Percentiles rank a stretch among this genome's conserved stretches.
These are phyloP conservation scores for Rosa lucieae DNA, from an alignment of 306 rosid species.

Conservation along the genomic window DNA sequence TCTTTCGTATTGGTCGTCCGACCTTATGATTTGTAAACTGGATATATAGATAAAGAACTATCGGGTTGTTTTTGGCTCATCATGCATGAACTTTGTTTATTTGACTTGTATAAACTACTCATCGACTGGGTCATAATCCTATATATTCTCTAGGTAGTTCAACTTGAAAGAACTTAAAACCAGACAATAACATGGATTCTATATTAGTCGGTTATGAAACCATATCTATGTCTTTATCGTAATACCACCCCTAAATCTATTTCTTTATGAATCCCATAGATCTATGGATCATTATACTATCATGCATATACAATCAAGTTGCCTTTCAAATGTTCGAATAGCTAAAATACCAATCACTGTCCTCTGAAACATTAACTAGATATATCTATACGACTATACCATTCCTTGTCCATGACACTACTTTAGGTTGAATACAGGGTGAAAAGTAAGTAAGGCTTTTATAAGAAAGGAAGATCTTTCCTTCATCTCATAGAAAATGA, in stretches of 20 bases:
- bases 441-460: background rate
- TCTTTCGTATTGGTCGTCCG: background rate
- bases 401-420: background rate
- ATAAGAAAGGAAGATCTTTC: background rate
- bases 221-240: background rate
- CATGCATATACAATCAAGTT: background rate
- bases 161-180: background rate
- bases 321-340: background rate
- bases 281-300: background rate
- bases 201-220: background rate
- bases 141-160: background rate
- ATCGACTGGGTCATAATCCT: background rate
- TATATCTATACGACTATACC: background rate
- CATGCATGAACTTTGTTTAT: background rate
- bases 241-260: background rate
- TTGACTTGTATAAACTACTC: background rate
- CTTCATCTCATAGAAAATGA: background rate
- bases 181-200: background rate
- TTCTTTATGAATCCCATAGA: background rate
- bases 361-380: background rate
- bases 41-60: no score
- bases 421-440: background rate
- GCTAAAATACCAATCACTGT: background rate
- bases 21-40: background rate
- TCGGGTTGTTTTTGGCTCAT: background rate